These are phyloP conservation scores for Phytophthora litchii DNA, from an alignment of 352 stramenopile genomes.

Conservation along the genomic window DNA sequence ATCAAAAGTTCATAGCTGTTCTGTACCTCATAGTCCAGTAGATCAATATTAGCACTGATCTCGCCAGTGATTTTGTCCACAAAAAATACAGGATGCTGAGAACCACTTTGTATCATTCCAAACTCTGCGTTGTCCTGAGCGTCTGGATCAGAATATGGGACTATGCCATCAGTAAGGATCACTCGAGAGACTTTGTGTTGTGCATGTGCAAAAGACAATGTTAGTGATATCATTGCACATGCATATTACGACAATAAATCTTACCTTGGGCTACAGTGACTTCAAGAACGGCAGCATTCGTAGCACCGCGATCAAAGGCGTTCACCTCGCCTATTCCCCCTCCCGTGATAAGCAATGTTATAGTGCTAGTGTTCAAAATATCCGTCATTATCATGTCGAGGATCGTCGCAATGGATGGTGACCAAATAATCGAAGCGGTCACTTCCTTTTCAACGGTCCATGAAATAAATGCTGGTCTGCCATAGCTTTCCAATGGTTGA, in stretches of 20 bases:
- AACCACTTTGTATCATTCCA: conserved; percentile 20
- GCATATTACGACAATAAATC: background rate
- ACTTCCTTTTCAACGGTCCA: conserved; percentile 39
- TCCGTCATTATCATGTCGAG: conserved; percentile 10
- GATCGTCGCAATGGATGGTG: conserved; percentile 37
- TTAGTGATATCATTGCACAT: background rate
- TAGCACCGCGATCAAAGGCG: conserved; percentile 40
- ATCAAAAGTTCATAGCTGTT: conserved; percentile 20
- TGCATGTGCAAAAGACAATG: background rate
- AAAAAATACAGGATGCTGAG: conserved; percentile 22
- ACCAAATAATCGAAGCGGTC: conserved; percentile 30
- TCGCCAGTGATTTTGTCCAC: conserved; percentile 26
- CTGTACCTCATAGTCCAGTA: conserved; percentile 26
- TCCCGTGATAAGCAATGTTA: conserved; percentile 44
- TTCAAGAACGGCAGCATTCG: conserved; percentile 37
- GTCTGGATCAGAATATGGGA: conserved; percentile 29
- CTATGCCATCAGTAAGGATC: conserved; percentile 7
- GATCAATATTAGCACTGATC: conserved; percentile 24
- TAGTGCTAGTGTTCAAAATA: conserved; percentile 1
- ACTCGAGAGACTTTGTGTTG: conserved; percentile 16
- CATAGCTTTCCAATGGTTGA: conserved; percentile 27
- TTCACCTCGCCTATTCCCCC: conserved; percentile 56
- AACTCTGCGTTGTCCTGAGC: conserved; percentile 17
- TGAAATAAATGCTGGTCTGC: conserved; percentile 25
- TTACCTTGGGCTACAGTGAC: conserved; percentile 50